Base-by-base conservation (phyloP, 768 basidiomycete genomes). In the Trichaptum fuscoviolaceum region DNA sequence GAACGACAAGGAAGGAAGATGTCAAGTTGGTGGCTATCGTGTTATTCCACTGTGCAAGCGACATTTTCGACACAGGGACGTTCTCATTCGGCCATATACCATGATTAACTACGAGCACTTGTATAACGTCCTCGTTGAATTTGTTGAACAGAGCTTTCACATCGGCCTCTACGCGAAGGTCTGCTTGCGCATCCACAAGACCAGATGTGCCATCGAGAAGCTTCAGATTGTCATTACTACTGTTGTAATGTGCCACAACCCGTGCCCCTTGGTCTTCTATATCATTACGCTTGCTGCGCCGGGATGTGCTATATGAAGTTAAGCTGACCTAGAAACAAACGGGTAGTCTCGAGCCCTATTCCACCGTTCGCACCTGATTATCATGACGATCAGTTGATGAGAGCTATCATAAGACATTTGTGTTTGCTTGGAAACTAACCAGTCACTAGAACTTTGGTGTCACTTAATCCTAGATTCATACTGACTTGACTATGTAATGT, bases 211-310 rank as follows among this genome's bases (percentile, higher is more conserved):
- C 77, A 25, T 76, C 60, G 8, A 89, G 76, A 0, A 77, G 73
- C 4, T 79, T 74, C 25, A 89, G 74, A 0, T 83, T 73, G 0
- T 72, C 70, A 20, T 74, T 69, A 63, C 83, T 86, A 8, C 83
- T 81, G 73, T 89, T 86, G 74, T 87, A 92, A 71, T 91, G 88
- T 0, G 89, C 89, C 0, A 88, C 86, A 10, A 92, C 89, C 63
- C 81, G 82, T 0, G 90, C 88, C 9, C 88, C 89, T 69, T 88
- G 87, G 58, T 86, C 90, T 91, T 72, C 25, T 24, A 23, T 35
- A 30, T 18, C 9, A 67, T 42, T n/a, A 42, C 18, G 67, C 27
- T 60, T 69, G 27, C 34, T 58, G 42, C 60, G 35, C 18, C 58
- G 34, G 30, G 59, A 35, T 35, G n/a, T 58, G 35, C 24, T 58